Conservation (phyloP, 768 basidiomycete genomes). For the Guyanaporus albipodus region DNA sequence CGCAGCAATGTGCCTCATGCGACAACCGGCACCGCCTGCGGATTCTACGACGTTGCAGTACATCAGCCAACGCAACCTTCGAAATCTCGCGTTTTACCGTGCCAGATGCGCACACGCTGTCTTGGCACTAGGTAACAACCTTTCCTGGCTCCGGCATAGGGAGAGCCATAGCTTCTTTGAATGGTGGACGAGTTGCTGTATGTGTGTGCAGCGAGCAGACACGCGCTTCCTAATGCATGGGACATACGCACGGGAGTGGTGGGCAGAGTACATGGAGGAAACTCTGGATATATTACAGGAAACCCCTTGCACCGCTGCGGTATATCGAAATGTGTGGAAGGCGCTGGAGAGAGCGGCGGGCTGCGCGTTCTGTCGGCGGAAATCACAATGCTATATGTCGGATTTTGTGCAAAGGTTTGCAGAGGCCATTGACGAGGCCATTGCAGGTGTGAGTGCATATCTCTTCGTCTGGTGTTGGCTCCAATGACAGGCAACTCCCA, state of each 20-base stretch:
- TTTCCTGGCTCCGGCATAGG: conserved; percentile 22
- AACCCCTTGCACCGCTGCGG: conserved; percentile 22
- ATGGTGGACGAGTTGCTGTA: conserved; percentile 30
- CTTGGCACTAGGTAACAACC: conserved; percentile 15
- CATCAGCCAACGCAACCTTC: conserved; percentile 11
- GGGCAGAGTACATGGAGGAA: conserved; percentile 31
- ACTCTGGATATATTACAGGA: conserved; percentile 17
- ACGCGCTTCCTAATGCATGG: conserved; percentile 24
- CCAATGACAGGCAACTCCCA: neutral
- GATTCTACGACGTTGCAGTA: neutral
- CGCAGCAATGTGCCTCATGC: conserved; percentile 29
- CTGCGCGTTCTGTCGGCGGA: conserved; percentile 21
- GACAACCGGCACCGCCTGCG: conserved; percentile 6
- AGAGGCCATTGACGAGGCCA: conserved; percentile 16
- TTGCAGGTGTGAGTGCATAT: conserved; percentile 17
- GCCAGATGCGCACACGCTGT: conserved; percentile 17
- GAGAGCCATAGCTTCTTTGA: conserved; percentile 23
- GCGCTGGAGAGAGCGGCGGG: conserved; percentile 16
- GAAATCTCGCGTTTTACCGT: conserved; percentile 19
- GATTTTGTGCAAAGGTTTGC: conserved; percentile 24
- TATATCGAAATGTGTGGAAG: conserved; percentile 12
- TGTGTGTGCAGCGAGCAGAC: conserved; percentile 20
- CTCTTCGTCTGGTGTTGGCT: neutral
- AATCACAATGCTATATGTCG: conserved; percentile 16
- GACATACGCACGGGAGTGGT: conserved; percentile 29